Evolutionary conservation across 495 filamentous ascomycete species (phyloP), one percentile per base, ranked within the genome.

Genomic region (Hypoxylon perforatum): DNA sequence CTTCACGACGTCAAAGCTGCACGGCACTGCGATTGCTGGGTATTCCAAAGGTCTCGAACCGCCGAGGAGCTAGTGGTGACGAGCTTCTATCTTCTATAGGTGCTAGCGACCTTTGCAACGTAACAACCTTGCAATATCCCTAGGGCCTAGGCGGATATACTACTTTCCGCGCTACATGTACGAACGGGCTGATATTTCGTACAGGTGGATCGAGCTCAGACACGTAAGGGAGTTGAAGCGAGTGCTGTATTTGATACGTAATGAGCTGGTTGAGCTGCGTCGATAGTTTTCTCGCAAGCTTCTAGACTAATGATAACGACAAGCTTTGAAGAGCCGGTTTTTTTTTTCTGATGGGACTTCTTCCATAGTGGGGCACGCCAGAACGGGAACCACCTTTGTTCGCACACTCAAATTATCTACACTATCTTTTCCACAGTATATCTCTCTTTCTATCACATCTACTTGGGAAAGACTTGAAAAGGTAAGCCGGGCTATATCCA

Each of bases 21-120:
- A 51, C 19, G 63, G 57, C 11, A 49, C 41, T 52, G 48, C 47
- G 47, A 54, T 53, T 57, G 57, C 53, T 62, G 38, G 45, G 44
- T 35, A n/a, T 41, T 21, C 45, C 19, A 18, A 35, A 12, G 44
- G 21, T 53, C 30, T 64, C 39, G 56, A n/a, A 64, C 56, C 51
- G 55, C 51, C 56, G 66, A 69, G 61, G 41, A 39, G 51, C 66
- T 64, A 61, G 51, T 60, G 30, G 60, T 52, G 45, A 63, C 55
- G 38, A 45, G 58, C 56, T 60, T 49, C 19, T 28, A 28, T 69
- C 56, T 60, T 49, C 19, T 28, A 28, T 69, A 63, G 65, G 55
- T 69, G 35, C 36, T n/a, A 49, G 35, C 11, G 11, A 41, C 42
- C 36, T n/a, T n/a, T n/a, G n/a, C n/a, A n/a, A n/a, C n/a, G n/a